Evolutionary conservation across 1,139 yeast genomes (phyloP).

Genomic region (Yamadazyma pseudoaaseri): DNA sequence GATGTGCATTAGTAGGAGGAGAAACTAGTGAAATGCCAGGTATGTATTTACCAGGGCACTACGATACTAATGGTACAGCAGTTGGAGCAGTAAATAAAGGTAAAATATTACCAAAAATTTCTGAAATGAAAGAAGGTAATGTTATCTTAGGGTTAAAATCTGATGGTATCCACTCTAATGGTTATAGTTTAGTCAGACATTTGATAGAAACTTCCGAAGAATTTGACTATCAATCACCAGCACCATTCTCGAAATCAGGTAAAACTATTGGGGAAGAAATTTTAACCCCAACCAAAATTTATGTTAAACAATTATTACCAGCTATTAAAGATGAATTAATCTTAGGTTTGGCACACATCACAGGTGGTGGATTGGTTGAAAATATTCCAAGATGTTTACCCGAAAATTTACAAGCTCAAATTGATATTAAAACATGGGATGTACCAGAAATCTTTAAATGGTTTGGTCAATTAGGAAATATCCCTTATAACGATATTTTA

Average conservation of each 20-base stretch:
- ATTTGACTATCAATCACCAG: conserved; percentile 63
- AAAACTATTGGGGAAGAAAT: conserved; percentile 83
- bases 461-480: conserved; percentile 90
- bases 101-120: conserved; percentile 68
- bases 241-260: conserved; percentile 78
- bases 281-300: conserved; percentile 87
- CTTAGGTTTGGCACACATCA: conserved; percentile 92
- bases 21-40: conserved; percentile 99
- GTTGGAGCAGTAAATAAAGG: conserved; percentile 94
- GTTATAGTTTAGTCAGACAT: conserved; percentile 94
- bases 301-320: conserved; percentile 85
- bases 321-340: conserved; percentile 66
- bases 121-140: conserved; percentile 73
- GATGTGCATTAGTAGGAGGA: conserved; percentile 98
- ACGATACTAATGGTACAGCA: conserved; percentile 97
- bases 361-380: conserved; percentile 98
- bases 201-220: conserved; percentile 76
- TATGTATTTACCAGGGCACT: conserved; percentile 91
- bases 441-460: conserved; percentile 89
- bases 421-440: conserved; percentile 79
- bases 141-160: conserved; percentile 84
- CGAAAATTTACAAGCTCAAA: conserved; percentile 68
- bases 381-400: conserved; percentile 96
- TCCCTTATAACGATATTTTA: conserved; percentile 78
- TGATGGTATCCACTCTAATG: conserved; percentile 95